phyloP scores from a whole-genome alignment of 176 grass and related monocot species.

The Rhipidocladum racemiflorum region DNA sequence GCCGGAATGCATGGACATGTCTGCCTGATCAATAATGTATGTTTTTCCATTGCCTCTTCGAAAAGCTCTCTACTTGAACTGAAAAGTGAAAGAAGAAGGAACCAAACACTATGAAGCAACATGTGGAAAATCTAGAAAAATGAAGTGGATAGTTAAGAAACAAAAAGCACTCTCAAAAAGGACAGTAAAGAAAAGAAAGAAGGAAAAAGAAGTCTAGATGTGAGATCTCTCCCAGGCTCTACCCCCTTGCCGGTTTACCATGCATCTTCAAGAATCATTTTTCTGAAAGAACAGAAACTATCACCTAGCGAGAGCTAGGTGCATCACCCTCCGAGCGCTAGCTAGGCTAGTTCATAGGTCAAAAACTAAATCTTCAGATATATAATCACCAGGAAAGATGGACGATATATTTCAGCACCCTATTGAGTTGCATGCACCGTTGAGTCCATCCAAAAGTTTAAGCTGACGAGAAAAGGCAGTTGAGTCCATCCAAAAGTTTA shows the following conservation, averaged over 20 bases:
- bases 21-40: slow-evolving; percentile 1
- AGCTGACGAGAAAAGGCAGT: too few relatives aligned
- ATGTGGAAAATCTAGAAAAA: slow-evolving; percentile 11
- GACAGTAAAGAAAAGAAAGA: neutral
- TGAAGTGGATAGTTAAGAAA: slow-evolving; percentile 19
- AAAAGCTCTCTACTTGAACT: neutral
- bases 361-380: neutral
- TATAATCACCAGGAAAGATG: too few relatives aligned
- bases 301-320: too few relatives aligned
- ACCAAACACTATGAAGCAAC: slow-evolving; percentile 4
- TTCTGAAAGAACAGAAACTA: neutral
- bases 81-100: neutral
- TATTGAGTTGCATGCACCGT: too few relatives aligned
- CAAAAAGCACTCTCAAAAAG: slow-evolving; percentile 20
- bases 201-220: neutral
- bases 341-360: too few relatives aligned
- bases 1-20: neutral
- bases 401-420: too few relatives aligned
- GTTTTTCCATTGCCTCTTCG: neutral
- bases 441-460: too few relatives aligned
- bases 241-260: neutral
- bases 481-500: too few relatives aligned
- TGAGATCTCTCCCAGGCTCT: slow-evolving; percentile 13
- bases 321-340: too few relatives aligned
- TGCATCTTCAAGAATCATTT: neutral